Evolutionary conservation across 164 flowering plant genomes (phyloP), one percentile per base, ranked within the genome.

Genomic region (Sedum album): DNA sequence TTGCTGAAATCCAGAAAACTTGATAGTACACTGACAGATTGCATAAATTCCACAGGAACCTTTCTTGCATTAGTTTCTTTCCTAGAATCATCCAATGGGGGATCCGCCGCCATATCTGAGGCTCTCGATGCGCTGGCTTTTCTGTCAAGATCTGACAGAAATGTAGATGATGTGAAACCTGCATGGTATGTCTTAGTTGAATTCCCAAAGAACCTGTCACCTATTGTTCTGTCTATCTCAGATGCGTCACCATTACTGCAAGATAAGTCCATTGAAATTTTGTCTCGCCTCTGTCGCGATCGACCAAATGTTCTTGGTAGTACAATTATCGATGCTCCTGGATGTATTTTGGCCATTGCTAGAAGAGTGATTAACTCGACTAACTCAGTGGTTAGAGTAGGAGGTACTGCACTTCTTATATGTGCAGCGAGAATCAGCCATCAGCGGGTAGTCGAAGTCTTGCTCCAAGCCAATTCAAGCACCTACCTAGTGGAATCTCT

Each of bases 131-230:
- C 97, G 41, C 96, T 95, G 79, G 85, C 90, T 74, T 77, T 80
- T 51, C 73, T 92, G 65, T 90, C 96, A n/a, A 85, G 90, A 71
- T 84, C 88, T 26, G 86, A 72, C 68, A 88, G 79, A 66, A 66
- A 74, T 49, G 70, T 75, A 70, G 97, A 84, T 73, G 72, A 80
- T 38, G 67, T 76, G 51, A 92, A 85, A 79, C 91, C 97, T 74
- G 84, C 94, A 31, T 93, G 99, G 97, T 81, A 86, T 42, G 88
- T 90, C 75, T 82, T 94, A 44, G 86, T 87, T 72, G 96, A 94
- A 71, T 80, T 72, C 66, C 96, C 96, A 0, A 67, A 74, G 67
- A 82, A 88, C 75, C 83, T 92, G 68, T 73, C 75, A 35, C 94
- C 97, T 17, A 81, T 94, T 70, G 96, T 94, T 76, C 81, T 82